Evolutionary conservation across 352 stramenopile genomes (phyloP).

Genomic region (Globisporangium abappressorium): DNA sequence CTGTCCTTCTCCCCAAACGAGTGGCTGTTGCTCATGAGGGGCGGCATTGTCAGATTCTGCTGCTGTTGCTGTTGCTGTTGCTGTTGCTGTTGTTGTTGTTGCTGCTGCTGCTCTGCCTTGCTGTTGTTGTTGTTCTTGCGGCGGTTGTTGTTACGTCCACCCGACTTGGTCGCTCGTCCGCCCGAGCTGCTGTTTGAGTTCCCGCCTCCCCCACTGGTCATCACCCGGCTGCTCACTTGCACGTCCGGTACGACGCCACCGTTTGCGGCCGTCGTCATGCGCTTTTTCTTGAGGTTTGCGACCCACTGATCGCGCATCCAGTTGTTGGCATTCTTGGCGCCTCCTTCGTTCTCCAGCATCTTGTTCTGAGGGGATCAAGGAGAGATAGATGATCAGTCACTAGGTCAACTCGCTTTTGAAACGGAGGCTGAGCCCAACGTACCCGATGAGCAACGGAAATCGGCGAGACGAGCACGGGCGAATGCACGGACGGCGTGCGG

Average conservation of each 20-base stretch:
- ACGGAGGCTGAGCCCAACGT: not conserved
- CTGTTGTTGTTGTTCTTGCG: not conserved
- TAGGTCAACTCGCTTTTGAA: not conserved
- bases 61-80: not conserved
- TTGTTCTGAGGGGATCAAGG: conserved; percentile 22
- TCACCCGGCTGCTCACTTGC: not conserved
- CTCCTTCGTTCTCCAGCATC: conserved; percentile 34
- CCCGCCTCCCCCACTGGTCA: conserved; percentile 16
- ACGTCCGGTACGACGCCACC: conserved; percentile 11
- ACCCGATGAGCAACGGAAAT: conserved; percentile 33
- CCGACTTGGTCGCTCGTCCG: conserved; percentile 23
- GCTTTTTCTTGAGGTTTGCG: conserved; percentile 83
- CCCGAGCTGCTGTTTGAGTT: conserved; percentile 12
- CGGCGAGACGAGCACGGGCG: conserved; percentile 30
- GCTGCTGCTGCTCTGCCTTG: conserved; percentile 24
- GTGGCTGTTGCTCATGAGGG: conserved; percentile 20
- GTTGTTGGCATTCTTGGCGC: conserved; percentile 40
- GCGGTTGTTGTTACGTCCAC: conserved; percentile 30
- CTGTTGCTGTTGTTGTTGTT: conserved; percentile 13
- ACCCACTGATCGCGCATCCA: conserved; percentile 81
- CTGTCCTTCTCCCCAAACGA: conserved; percentile 23
- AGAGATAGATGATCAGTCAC: not conserved
- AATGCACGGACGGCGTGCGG: conserved; percentile 18
- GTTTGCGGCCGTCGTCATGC: conserved; percentile 30
- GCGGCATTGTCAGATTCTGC: conserved; percentile 8